Evolutionary conservation across 805 yeast species (phyloP).

Genomic region (Saccharomycopsis sp.): DNA sequence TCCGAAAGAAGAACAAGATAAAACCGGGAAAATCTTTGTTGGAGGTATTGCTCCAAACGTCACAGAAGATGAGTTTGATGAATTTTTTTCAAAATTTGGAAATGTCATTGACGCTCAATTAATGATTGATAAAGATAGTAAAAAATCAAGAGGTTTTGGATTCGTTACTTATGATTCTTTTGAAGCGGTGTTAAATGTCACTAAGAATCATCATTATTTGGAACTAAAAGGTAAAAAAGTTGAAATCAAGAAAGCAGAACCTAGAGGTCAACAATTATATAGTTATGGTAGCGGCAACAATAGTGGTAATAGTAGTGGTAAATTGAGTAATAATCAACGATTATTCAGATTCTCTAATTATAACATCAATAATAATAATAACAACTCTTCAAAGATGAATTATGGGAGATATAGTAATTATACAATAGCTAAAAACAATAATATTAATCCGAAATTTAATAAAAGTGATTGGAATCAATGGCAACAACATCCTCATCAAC

Average conservation of each 20-base stretch:
- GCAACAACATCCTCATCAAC: no score
- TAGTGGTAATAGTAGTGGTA: no score
- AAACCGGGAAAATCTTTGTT: conserved; percentile 91
- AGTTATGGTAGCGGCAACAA: no score
- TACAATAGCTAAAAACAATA: no score
- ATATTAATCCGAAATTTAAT: no score
- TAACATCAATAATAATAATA: no score
- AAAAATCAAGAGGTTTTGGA: conserved; percentile 95
- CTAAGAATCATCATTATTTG: conserved; percentile 71
- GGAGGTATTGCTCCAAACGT: conserved; percentile 96
- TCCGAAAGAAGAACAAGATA: conserved; percentile 94
- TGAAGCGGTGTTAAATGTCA: conserved; percentile 83
- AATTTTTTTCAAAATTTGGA: conserved; percentile 80
- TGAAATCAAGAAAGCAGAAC: conserved; percentile 79
- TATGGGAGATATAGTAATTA: no score
- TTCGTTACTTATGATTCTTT: conserved; percentile 93
- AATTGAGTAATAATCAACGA: no score
- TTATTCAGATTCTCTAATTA: no score
- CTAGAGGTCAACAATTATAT: conserved; percentile 55
- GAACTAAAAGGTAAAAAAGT: conserved; percentile 77
- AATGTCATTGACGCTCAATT: conserved; percentile 90
- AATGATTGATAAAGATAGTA: conserved; percentile 95
- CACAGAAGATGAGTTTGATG: conserved; percentile 80
- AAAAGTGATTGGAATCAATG: no score
- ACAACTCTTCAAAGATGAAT: no score